These are phyloP conservation scores for Austroboletus eburneus DNA, from an alignment of 768 basidiomycete genomes.

Conservation along the genomic window DNA sequence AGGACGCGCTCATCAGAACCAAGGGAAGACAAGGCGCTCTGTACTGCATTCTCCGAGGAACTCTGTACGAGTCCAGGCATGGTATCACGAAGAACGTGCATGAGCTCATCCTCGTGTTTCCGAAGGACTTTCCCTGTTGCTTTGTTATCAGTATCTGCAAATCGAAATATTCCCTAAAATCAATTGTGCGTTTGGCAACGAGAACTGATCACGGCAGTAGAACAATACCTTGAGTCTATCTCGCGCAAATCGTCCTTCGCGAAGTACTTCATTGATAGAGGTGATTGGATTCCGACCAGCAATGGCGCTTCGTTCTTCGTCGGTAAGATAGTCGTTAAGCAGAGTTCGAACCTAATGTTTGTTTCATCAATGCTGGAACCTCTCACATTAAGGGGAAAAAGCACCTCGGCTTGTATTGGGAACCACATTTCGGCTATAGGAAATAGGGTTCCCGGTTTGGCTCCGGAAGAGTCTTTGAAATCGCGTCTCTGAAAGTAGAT, in stretches of 20 bases:
- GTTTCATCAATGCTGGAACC: slow-evolving; percentile 3
- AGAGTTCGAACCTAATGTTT: slow-evolving; percentile 68
- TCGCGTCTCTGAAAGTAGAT: slow-evolving; percentile 64
- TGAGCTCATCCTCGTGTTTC: slow-evolving; percentile 80
- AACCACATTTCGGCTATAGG: slow-evolving; percentile 85
- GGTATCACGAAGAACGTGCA: slow-evolving; percentile 77
- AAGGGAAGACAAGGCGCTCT: slow-evolving; percentile 52
- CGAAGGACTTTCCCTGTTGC: slow-evolving; percentile 62
- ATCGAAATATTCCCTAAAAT: slow-evolving; percentile 78
- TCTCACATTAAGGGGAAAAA: background rate
- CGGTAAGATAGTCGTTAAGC: slow-evolving; percentile 86
- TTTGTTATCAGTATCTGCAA: slow-evolving; percentile 85
- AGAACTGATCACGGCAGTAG: background rate
- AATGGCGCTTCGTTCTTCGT: slow-evolving; percentile 77
- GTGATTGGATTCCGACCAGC: slow-evolving; percentile 84
- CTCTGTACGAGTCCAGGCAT: slow-evolving; percentile 91
- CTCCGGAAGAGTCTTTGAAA: slow-evolving; percentile 81
- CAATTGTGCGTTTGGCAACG: slow-evolving; percentile 1
- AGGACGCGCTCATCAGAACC: slow-evolving; percentile 72
- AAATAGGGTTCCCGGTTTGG: slow-evolving; percentile 73
- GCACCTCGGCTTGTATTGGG: slow-evolving; percentile 85
- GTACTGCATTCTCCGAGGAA: slow-evolving; percentile 56
- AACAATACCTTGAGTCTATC: slow-evolving; percentile 71
- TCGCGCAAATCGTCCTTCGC: slow-evolving; percentile 73
- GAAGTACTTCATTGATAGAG: slow-evolving; percentile 90